Base-by-base conservation (phyloP, 2,329 filamentous ascomycete genomes). In the Xylariaceae sp. region DNA sequence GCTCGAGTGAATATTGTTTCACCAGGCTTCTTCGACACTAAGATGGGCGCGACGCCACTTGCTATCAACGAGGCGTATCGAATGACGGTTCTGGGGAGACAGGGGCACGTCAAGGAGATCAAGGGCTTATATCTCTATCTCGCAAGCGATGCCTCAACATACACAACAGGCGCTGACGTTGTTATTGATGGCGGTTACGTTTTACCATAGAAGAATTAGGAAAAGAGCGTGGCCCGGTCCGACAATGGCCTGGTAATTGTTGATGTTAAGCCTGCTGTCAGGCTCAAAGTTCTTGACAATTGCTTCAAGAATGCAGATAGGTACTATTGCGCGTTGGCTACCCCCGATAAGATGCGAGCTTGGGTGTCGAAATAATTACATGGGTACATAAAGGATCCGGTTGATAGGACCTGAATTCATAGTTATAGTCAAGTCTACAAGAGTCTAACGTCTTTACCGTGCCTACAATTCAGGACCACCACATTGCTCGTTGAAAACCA, bases 1-100 rank as follows among this genome's bases (percentile, higher is more conserved):
- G 80, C 79, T 2, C 72, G 80, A 2, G 80, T 81, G 26, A 83
- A 83, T 60, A 72, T 78, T 42, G 76, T 83, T 10, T 76, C 73
- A 0, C 77, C 77, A 0, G 77, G 77, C 0, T 83, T 79, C 65
- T 79, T 82, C 59, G 73, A 80, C 50, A 82, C 79, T 2, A 60
- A 58, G 40, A 58, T 60, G 57, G 59, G 59, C 16, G 54, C 57
- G 16, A 47, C 47, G 37, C 54, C 55, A 15, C n/a, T 21, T 40
- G 50, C 2, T 2, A 10, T 49, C 21, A 57, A 58, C 37, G 59
- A 61, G 53, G 55, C 57, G 15, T 55, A 56, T 32, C 48, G 57
- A 37, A 59, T 61, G 59, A 55, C 57, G 10, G 57, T 57, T 15
- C 12, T 61, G 29, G 59, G 59, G 15, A 46, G 59, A 47, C 57